Evolutionary conservation across 75 land plant species (phyloP).

Genomic region (Pinus albicaulis): DNA sequence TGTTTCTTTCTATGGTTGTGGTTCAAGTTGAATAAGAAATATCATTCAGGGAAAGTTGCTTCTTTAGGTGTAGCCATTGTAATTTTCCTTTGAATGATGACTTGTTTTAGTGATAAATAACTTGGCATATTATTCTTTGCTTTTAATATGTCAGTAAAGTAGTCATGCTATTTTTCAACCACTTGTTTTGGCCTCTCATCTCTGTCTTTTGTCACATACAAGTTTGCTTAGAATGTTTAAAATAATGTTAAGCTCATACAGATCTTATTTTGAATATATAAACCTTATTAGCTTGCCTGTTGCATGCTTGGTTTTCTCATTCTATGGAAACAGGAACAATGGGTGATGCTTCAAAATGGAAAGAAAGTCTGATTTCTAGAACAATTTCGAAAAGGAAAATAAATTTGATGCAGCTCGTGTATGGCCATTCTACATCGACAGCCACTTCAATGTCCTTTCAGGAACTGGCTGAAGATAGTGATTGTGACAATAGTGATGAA

Average conservation of each 20-base stretch:
- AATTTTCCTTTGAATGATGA: background rate
- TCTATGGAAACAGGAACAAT: slow-evolving; percentile 17
- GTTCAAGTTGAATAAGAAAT: background rate
- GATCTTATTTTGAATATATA: background rate
- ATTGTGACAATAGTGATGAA: slow-evolving; percentile 62
- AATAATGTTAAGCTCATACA: background rate
- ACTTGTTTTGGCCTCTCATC: background rate
- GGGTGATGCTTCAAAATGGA: slow-evolving; percentile 80
- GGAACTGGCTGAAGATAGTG: slow-evolving; percentile 28
- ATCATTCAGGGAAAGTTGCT: background rate
- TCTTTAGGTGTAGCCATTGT: no score
- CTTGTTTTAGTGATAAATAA: background rate
- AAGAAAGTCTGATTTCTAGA: slow-evolving; percentile 59
- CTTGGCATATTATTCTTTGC: background rate
- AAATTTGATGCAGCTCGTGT: slow-evolving; percentile 89
- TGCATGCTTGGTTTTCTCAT: background rate
- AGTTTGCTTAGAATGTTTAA: background rate
- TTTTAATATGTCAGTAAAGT: background rate
- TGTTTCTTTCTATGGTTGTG: background rate
- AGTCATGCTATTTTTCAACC: background rate
- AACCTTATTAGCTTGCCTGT: background rate
- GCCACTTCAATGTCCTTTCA: slow-evolving; percentile 8
- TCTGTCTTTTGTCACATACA: background rate
- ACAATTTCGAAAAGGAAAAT: slow-evolving; percentile 31
- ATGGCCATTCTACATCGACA: slow-evolving; percentile 48